Conservation (phyloP, 805 yeast species). For the Hanseniaspora hatyaiensis region DNA sequence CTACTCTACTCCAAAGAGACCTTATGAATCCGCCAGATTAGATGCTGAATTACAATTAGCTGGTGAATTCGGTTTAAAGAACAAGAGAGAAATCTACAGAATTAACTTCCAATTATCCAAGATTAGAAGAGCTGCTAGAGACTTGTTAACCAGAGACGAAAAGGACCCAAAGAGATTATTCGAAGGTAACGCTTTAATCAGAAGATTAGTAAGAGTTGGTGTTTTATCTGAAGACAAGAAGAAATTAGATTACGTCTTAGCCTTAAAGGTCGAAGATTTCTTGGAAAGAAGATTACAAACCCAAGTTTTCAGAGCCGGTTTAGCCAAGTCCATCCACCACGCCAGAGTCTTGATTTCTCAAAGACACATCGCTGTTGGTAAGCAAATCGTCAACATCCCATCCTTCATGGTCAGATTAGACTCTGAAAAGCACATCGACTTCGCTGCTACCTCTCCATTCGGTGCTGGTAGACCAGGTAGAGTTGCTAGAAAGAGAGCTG, state of each 20-base stretch:
- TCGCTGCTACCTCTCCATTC: conserved; percentile 97
- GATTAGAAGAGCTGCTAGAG: conserved; percentile 99
- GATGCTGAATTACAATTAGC: conserved; percentile 98
- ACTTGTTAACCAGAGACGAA: conserved; percentile 98
- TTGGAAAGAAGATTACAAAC: conserved; percentile 99
- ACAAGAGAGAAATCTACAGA: conserved; percentile 99
- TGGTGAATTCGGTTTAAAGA: conserved; percentile 99
- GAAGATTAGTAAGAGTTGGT: conserved; percentile 99
- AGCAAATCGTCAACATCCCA: conserved; percentile 97
- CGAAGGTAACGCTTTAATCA: conserved; percentile 99
- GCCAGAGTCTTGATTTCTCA: conserved; percentile 97
- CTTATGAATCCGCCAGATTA: conserved; percentile 98
- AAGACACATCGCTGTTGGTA: conserved; percentile 99
- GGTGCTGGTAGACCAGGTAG: conserved; percentile 99
- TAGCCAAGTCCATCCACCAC: conserved; percentile 99
- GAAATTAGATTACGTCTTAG: conserved; percentile 99
- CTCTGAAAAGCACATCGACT: conserved; percentile 99
- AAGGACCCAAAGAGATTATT: conserved; percentile 99
- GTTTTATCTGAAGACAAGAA: conserved; percentile 97
- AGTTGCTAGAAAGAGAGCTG: conserved; percentile 88
- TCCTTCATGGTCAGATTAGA: conserved; percentile 99
- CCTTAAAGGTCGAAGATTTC: conserved; percentile 96
- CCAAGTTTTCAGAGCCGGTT: conserved; percentile 98
- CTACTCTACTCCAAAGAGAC: conserved; percentile 98
- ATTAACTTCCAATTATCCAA: conserved; percentile 97